Evolutionary conservation across 345 rosid species (phyloP).

Genomic region (Crucihimalaya himalaica): DNA sequence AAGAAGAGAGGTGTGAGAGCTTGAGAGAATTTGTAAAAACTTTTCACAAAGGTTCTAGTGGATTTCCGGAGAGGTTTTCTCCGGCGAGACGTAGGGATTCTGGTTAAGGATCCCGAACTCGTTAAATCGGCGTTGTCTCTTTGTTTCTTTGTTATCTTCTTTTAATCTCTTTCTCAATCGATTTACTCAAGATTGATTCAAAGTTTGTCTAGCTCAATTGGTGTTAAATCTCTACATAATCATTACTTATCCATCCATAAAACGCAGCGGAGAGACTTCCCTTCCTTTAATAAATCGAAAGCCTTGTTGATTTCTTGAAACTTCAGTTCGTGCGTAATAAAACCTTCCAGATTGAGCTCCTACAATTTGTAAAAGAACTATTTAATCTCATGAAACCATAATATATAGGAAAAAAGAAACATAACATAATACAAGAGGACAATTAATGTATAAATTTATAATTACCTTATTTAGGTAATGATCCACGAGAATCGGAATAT

Average conservation of each 20-base stretch:
- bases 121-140: no score
- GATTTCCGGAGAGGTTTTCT: no score
- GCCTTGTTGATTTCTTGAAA: conserved; percentile 62
- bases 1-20: no score
- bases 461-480: conserved; percentile 44
- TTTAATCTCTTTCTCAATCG: no score
- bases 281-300: conserved; percentile 49
- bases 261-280: conserved; percentile 62
- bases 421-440: background rate
- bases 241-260: conserved; percentile 57
- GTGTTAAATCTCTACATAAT: no score
- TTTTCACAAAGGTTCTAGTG: no score
- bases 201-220: no score
- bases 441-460: background rate
- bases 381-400: background rate
- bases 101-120: no score
- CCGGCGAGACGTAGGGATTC: no score
- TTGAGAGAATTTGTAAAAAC: no score
- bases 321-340: conserved; percentile 52
- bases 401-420: background rate
- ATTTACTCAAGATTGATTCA: no score
- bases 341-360: conserved; percentile 59
- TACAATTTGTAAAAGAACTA: conserved; percentile 20
- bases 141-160: no score
- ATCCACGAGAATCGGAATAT: conserved; percentile 49